phyloP scores from a whole-genome alignment of 768 basidiomycete species.

The Omphalotus guepiniiformis region DNA sequence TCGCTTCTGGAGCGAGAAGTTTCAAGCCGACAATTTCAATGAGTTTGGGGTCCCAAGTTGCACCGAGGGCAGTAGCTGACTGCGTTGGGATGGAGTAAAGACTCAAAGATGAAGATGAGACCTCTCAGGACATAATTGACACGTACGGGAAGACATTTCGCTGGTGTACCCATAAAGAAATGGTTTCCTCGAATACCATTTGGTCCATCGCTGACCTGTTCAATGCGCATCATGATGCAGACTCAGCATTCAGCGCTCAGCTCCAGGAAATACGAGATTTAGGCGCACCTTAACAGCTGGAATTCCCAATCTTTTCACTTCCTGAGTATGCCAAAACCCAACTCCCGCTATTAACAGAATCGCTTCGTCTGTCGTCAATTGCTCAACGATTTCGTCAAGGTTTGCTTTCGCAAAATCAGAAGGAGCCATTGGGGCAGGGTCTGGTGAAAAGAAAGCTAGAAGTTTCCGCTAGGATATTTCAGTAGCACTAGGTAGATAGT shows the following conservation, averaged over 20 bases:
- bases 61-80: slow-evolving; percentile 69
- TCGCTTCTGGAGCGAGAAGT: slow-evolving; percentile 69
- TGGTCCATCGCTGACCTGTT: slow-evolving; percentile 72
- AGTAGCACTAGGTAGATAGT: too few relatives aligned
- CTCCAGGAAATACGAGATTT: too few relatives aligned
- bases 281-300: slow-evolving; percentile 61
- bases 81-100: slow-evolving; percentile 13
- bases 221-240: too few relatives aligned
- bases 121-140: not conserved
- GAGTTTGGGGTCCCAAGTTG: slow-evolving; percentile 68
- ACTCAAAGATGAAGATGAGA: not conserved
- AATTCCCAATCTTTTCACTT: slow-evolving; percentile 59
- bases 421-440: slow-evolving; percentile 45
- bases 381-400: slow-evolving; percentile 57
- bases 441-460: not conserved
- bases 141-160: slow-evolving; percentile 69
- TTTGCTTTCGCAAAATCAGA: slow-evolving; percentile 67
- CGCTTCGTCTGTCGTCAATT: slow-evolving; percentile 70
- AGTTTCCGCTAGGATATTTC: too few relatives aligned
- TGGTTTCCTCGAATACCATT: slow-evolving; percentile 73
- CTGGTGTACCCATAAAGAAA: slow-evolving; percentile 79
- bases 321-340: slow-evolving; percentile 74
- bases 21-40: slow-evolving; percentile 58
- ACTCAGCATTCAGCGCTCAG: too few relatives aligned
- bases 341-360: slow-evolving; percentile 69